Conservation (phyloP, 371 early-diverging fungal genomes). For the Mortierella sp. region DNA sequence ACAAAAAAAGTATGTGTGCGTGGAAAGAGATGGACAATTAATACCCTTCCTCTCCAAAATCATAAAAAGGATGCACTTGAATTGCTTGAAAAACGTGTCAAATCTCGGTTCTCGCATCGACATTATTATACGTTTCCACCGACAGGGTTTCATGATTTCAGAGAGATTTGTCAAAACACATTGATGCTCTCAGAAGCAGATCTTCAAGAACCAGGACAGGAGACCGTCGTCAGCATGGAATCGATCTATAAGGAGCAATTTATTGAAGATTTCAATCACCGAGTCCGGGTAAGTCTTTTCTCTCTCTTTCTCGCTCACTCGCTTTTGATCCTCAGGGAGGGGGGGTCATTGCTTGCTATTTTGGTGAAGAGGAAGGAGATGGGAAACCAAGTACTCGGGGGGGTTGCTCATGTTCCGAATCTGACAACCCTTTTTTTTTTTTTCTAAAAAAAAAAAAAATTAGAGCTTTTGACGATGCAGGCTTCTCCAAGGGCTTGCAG, state of each 20-base stretch:
- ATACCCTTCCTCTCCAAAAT: no score
- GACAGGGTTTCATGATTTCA: constrained; percentile 65
- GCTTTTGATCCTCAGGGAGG: no score
- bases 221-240: neutral
- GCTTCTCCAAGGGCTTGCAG: constrained; percentile 59
- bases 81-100: constrained; percentile 92
- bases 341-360: no score
- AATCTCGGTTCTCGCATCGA: constrained; percentile 93
- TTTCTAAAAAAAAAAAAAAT: neutral
- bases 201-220: constrained; percentile 9
- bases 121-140: constrained; percentile 77
- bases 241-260: constrained; percentile 7
- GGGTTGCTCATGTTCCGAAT: no score
- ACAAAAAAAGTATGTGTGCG: no score
- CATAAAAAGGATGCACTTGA: constrained; percentile 86
- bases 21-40: no score
- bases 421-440: neutral
- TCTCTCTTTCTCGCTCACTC: no score
- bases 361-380: no score
- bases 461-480: constrained; percentile 65
- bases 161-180: constrained; percentile 60
- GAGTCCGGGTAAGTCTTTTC: constrained; percentile 23
- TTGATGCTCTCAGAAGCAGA: constrained; percentile 51
- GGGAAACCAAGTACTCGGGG: no score
- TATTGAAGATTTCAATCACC: constrained; percentile 36